phyloP scores from a whole-genome alignment of 2,329 filamentous ascomycete genomes.

The Neonectria hederae region DNA sequence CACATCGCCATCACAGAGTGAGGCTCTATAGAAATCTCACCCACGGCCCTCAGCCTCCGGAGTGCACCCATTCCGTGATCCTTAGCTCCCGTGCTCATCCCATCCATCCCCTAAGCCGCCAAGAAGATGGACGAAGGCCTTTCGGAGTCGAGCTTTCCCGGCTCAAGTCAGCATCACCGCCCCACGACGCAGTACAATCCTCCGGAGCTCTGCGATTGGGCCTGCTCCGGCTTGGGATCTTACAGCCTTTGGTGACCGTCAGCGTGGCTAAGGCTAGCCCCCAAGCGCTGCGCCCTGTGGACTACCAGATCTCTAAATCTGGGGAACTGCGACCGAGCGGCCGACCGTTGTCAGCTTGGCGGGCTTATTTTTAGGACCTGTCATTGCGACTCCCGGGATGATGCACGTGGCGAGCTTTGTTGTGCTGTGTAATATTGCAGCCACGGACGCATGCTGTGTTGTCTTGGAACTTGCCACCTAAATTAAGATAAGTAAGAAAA shows the following conservation, averaged over 20 bases:
- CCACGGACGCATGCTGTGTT: background rate
- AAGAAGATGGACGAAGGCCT: background rate
- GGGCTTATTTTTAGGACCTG: slow-evolving; percentile 18
- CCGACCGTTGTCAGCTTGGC: slow-evolving; percentile 1
- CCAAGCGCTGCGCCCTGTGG: slow-evolving; percentile 18
- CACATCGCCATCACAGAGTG: background rate
- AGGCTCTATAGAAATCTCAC: slow-evolving; percentile 9
- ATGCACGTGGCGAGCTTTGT: background rate
- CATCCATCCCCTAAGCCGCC: slow-evolving; percentile 18
- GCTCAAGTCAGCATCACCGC: slow-evolving; percentile 18
- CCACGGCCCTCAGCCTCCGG: slow-evolving; percentile 6
- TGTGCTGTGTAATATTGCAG: background rate
- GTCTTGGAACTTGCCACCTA: background rate
- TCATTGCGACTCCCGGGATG: slow-evolving; percentile 1
- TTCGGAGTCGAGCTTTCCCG: slow-evolving; percentile 4
- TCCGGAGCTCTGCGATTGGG: slow-evolving; percentile 3
- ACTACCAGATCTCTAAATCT: slow-evolving; percentile 11
- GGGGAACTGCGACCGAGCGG: slow-evolving; percentile 20
- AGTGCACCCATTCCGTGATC: slow-evolving; percentile 1
- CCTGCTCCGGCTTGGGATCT: background rate
- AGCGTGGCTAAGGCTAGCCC: slow-evolving; percentile 21
- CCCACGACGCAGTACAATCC: background rate
- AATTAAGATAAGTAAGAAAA: background rate
- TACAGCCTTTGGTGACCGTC: slow-evolving; percentile 9
- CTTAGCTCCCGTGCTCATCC: slow-evolving; percentile 11